Percentiles rank a stretch among this genome's conserved stretches.
phyloP scores from a whole-genome alignment of 2,329 filamentous ascomycete genomes.

The Ustilaginoidea virens region DNA sequence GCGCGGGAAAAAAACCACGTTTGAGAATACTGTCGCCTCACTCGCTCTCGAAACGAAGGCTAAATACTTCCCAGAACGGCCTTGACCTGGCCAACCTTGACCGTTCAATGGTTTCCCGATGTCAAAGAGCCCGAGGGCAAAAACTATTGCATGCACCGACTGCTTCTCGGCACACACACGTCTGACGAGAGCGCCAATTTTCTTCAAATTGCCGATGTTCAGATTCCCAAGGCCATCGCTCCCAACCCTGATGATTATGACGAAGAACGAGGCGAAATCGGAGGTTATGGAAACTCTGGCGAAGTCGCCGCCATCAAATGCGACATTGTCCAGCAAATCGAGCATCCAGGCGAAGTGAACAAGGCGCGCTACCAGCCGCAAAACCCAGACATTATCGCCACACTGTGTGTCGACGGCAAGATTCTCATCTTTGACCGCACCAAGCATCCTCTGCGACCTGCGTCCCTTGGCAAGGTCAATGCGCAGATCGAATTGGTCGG shows the following conservation, averaged over 20 bases:
- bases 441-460: slow-evolving; percentile 71
- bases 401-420: slow-evolving; percentile 72
- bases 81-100: slow-evolving; percentile 92
- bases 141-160: slow-evolving; percentile 72
- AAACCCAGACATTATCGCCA: slow-evolving; percentile 92
- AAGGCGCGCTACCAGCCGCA: slow-evolving; percentile 97
- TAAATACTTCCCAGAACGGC: slow-evolving; percentile 46
- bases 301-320: slow-evolving; percentile 68
- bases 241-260: slow-evolving; percentile 78
- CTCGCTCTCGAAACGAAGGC: slow-evolving; percentile 5
- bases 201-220: slow-evolving; percentile 84
- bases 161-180: slow-evolving; percentile 90
- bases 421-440: slow-evolving; percentile 93
- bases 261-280: slow-evolving; percentile 82
- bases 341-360: slow-evolving; percentile 94
- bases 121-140: slow-evolving; percentile 78
- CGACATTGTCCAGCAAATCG: slow-evolving; percentile 87
- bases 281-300: slow-evolving; percentile 67
- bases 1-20: too few species aligned
- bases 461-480: slow-evolving; percentile 45
- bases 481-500: slow-evolving; percentile 76
- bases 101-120: slow-evolving; percentile 96
- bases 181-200: slow-evolving; percentile 77
- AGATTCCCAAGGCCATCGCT: slow-evolving; percentile 65
- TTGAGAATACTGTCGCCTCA: not conserved